A percentile compares a stretch with the other conserved stretches of the same genome.
phyloP scores from a whole-genome alignment of 164 flowering plant genomes.

The Nelumbo lutea region DNA sequence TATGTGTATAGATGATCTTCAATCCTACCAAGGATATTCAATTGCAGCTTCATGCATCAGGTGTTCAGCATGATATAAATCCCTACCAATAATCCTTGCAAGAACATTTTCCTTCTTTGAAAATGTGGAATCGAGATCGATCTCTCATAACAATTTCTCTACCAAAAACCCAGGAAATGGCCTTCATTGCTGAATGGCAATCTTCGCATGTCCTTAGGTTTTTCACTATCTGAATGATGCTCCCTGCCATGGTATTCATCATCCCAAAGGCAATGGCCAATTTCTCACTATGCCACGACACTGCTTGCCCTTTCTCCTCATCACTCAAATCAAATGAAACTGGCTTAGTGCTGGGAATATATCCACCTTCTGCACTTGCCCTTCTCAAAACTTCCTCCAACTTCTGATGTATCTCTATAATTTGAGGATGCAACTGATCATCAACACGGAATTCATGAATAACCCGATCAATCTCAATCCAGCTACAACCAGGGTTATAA shows the following conservation, averaged over 20 bases:
- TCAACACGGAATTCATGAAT: too few species aligned
- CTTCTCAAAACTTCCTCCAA: constrained; percentile 31
- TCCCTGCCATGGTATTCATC: constrained; percentile 31
- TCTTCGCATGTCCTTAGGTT: constrained; percentile 55
- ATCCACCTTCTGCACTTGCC: constrained; percentile 30
- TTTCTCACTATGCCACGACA: constrained; percentile 54
- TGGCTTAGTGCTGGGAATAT: constrained; percentile 29
- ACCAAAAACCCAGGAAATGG: constrained; percentile 37
- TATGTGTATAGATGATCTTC: not conserved
- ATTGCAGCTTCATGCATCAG: too few species aligned
- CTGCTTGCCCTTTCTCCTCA: constrained; percentile 48
- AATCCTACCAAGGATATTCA: too few species aligned
- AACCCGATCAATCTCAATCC: too few species aligned
- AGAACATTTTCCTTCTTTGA: constrained; percentile 43
- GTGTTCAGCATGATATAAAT: not conserved
- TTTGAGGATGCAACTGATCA: too few species aligned
- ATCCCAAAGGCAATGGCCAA: constrained; percentile 52
- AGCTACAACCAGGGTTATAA: constrained; percentile 19
- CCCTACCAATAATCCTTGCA: constrained; percentile 45
- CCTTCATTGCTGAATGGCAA: constrained; percentile 44
- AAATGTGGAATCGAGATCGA: constrained; percentile 43
- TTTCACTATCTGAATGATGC: constrained; percentile 42
- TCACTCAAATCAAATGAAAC: constrained; percentile 48
- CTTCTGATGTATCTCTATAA: constrained; percentile 29
- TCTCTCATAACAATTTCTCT: constrained; percentile 52